Base-by-base conservation (phyloP, 2,329 filamentous ascomycete species). In the Aspergillus japonicus region DNA sequence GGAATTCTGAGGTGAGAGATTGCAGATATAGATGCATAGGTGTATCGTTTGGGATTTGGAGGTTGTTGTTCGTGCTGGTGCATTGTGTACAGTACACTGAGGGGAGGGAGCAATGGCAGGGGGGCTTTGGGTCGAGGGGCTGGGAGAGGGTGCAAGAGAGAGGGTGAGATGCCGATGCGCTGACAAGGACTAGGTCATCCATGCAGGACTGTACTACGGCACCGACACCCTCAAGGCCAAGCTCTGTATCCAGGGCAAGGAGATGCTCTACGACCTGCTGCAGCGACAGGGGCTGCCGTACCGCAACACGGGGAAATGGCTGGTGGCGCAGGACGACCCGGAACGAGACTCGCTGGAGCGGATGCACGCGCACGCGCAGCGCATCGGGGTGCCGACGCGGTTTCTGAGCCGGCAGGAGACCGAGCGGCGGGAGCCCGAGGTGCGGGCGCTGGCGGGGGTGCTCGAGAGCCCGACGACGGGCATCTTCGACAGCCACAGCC, bases 201-300 rank as follows among this genome's bases (percentile, higher is more conserved):
- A 99, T 75, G 95, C 91, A 1, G 95, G 95, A 14, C 84, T 98
- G 64, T 98, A 97, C 83, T 97, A 97, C 76, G 91, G 90, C 16
- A 73, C 82, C 5, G 76, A 79, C 47, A 89, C 87, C 1, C 85
- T 97, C 56, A 99, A 99, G 78, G 92, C 93, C 1, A 78, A 79
- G 16, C 85, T 99, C 12, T 99, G 95, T 78, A 82, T 97, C 64
- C 80, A 81, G 33, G 95, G 95, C 61, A 88, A 88, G 67, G 73
- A 88, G 33, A 81, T 92, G 73, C 81, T 98, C 60, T 99, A 99
- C 77, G 82, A 81, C 4, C 85, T 96, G 47, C 97, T 94, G 79
- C 76, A 79, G 5, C 78, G 78, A 58, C 80, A 90, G 68, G 75
- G 77, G 59, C 89, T 99, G 54, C 86, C 86, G 0, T 85, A 95